Base-by-base conservation (phyloP, 225 moss, liverwort and hornwort genomes). In the Thuidium tamariscinum region DNA sequence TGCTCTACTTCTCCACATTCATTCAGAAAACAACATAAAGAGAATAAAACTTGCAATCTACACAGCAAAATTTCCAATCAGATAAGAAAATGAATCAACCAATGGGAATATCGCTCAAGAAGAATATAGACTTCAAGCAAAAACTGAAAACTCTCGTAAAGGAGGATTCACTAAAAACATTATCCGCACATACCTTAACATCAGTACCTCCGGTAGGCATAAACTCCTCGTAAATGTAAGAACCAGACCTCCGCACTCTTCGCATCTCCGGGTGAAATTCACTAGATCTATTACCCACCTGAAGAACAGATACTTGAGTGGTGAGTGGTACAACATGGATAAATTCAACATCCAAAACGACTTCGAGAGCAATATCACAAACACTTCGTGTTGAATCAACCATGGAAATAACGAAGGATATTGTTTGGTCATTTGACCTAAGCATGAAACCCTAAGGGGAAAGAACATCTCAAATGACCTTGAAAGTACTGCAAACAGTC, bases 161-260 rank as follows among this genome's bases (percentile, higher is more conserved):
- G 62, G 16, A 82, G 36, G 9, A 63, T 79, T 46, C 73, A 41
- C 52, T 41, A 30, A 39, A 74, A 60, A 44, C 39, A 75, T 32
- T 57, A 80, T 57, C 83, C 36, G 72, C 52, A 79, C 87, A 69
- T 88, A 97, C 99, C 97, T 99, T 99, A 64, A 99, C 99, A 93
- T 99, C 99, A 41, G 99, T 99, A 80, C 99, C 99, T 86, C 99
- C 99, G 61, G 99, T 99, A 34, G 97, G 97, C 99, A 99, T 96
- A 61, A 99, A 99, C 77, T 97, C 99, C 92, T 99, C 99, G 76
- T 99, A 99, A 75, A 99, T 96, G 87, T 97, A 99, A 32, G 99
- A 99, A 70, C 99, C 95, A 86, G 95, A 95, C 87, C 99, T 94
- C 49, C 99, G 90, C 48, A 99, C 99, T 85, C 97, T 95, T 87